Base-by-base conservation (phyloP, 371 early-diverging fungal genomes). In the Enterocytospora artemiae region DNA sequence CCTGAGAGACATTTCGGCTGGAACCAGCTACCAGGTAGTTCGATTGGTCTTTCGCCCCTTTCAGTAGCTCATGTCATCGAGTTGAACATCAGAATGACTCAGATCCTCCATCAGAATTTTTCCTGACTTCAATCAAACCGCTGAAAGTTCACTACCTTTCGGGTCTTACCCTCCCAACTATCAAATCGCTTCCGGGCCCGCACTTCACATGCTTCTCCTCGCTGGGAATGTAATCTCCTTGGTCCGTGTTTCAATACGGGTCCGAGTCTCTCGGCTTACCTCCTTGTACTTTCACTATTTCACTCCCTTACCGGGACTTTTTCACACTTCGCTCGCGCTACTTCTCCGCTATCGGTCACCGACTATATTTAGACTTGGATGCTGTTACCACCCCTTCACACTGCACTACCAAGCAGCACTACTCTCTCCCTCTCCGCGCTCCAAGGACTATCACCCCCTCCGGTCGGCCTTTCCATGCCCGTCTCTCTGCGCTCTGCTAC, bases 261-360 rank as follows among this genome's bases (percentile, higher is more conserved):
- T 30, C 58, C 36, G 37, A 27, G 5, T 36, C 27, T 49, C 49
- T 31, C 51, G 28, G 32, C 31, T 51, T 31, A 24, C 54, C 2
- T 7, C 59, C 41, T 25, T 25, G 43, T 46, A 48, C 48, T 59
- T 59, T 59, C 59, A 59, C 48, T 43, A 28, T 79, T 81, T 78
- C 70, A 79, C 79, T 78, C 80, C 77, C 80, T 79, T 75, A 78
- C 69, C 76, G 77, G 69, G 69, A 77, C 77, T 73, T 81, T 82
- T 83, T 83, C 82, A 82, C 75, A 82, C 82, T 83, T 84, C 82
- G 81, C 80, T 83, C 82, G 82, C 82, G 81, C 83, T 83, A 82
- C 84, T 82, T 82, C 82, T 83, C 82, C 79, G 80, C 83, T 83
- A 84, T 84, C 82, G 83, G 83, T 83, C 81, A 81, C 81, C 78